Conservation (phyloP, 768 basidiomycete species). For the Suillus subluteus region DNA sequence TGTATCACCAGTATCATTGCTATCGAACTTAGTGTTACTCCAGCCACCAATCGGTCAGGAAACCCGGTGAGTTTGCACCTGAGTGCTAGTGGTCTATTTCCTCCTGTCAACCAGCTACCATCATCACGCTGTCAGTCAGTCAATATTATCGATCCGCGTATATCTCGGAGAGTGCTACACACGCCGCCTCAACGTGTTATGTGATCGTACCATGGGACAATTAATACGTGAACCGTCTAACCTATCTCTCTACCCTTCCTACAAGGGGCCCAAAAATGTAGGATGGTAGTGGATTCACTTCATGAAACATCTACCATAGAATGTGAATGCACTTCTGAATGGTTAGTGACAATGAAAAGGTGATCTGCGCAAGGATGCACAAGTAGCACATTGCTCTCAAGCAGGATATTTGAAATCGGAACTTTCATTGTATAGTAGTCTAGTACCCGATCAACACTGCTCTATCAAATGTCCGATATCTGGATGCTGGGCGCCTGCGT, state of each 20-base stretch:
- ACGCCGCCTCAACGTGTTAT: conserved; percentile 1
- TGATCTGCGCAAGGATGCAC: background rate
- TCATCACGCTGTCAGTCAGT: background rate
- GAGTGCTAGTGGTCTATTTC: background rate
- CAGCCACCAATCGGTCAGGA: background rate
- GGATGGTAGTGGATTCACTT: background rate
- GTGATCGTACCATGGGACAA: background rate
- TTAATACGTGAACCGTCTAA: background rate
- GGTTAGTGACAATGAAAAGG: background rate
- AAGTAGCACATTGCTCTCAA: conserved; percentile 2
- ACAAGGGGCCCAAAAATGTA: background rate
- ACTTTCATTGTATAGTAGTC: background rate
- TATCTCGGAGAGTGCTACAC: background rate
- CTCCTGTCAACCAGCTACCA: background rate
- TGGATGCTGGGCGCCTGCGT: conserved; percentile 89
- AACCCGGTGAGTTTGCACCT: background rate
- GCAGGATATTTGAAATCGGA: background rate
- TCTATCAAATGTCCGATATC: conserved; percentile 69
- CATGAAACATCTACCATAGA: background rate
- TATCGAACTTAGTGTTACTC: background rate
- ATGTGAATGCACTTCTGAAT: background rate
- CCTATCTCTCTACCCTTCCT: background rate
- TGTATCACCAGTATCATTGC: background rate
- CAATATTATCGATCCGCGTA: background rate
- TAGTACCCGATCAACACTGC: conserved; percentile 9